phyloP scores from a whole-genome alignment of 108 stramenopile genomes.

The Parietichytrium sp. region DNA sequence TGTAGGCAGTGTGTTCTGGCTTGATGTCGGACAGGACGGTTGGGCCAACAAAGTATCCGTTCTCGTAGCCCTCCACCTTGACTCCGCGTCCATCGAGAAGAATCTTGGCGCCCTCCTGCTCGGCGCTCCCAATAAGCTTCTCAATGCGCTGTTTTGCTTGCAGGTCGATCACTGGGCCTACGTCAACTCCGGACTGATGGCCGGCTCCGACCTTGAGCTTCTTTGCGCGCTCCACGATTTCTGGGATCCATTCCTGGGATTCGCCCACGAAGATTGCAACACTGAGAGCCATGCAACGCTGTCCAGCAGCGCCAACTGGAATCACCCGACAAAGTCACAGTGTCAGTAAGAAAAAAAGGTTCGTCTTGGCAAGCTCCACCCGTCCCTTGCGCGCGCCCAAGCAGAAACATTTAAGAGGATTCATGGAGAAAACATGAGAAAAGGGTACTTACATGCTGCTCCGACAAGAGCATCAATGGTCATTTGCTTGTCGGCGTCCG shows the following conservation, averaged over 20 bases:
- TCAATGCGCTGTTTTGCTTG: slow-evolving; percentile 73
- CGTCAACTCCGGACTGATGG: slow-evolving; percentile 71
- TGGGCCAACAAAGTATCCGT: slow-evolving; percentile 82
- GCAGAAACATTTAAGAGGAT: background rate
- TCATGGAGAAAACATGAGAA: background rate
- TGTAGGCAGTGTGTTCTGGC: slow-evolving; percentile 71
- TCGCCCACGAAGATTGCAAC: slow-evolving; percentile 79
- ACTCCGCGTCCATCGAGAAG: slow-evolving; percentile 79
- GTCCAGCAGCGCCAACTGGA: slow-evolving; percentile 86
- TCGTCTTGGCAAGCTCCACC: background rate
- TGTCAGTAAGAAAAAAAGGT: no score
- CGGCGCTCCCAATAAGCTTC: slow-evolving; percentile 68
- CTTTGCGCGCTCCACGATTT: slow-evolving; percentile 49
- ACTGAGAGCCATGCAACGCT: slow-evolving; percentile 90
- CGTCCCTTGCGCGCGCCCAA: no score
- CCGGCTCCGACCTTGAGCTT: slow-evolving; percentile 79
- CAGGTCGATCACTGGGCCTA: slow-evolving; percentile 81
- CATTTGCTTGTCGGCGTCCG: slow-evolving; percentile 70
- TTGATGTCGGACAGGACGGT: slow-evolving; percentile 69
- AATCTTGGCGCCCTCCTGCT: slow-evolving; percentile 74
- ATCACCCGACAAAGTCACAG: no score
- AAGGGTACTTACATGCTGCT: background rate
- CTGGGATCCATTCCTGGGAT: slow-evolving; percentile 49
- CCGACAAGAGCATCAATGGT: slow-evolving; percentile 34
- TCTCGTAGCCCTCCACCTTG: slow-evolving; percentile 62